Evolutionary conservation across 305 asterid species (phyloP), one percentile per base, ranked within the genome.

Genomic region (Nicotiana rustica): DNA sequence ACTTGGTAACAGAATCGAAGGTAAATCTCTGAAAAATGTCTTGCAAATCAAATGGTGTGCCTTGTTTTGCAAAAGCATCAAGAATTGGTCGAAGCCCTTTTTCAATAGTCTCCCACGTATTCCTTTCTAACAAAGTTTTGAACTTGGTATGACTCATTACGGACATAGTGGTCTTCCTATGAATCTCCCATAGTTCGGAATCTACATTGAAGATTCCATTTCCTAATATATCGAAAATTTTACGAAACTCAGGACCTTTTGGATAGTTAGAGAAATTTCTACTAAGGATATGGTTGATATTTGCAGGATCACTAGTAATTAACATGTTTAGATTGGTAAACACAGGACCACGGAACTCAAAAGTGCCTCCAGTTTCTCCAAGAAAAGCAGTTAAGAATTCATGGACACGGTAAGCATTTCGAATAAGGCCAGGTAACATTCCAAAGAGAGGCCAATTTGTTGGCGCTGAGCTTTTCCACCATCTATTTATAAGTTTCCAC

Each of bases 401-500:
- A 81, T 86, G 88, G 21, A 56, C 4, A 1, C 82, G 67, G 10
- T 78, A 36, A 33, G 81, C 56, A 33, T 85, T 83, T 4, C 18
- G 78, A 31, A 83, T 1, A 17, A 83, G 38, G 8, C 68, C 80
- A 49, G 86, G 85, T 15, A 83, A 10, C 89, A 86, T 83, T 13
- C 89, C 85, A 60, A 83, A 6, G 6, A 86, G 19, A 6, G 89
- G 89, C 86, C 86, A 86, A 38, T 69, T 62, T 17, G 56, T 83
- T 13, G 89, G 89, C 31, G 73, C 15, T 57, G 41, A 52, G 13
- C 60, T 78, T 77, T 38, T 66, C 21, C 44, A 19, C 67, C 15
- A 33, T 17, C 83, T 67, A 17, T 65, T 14, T 15, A 36, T 75
- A 19, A 69, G 77, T 57, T 36, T 69, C 49, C 41, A 57, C 55